phyloP scores from a whole-genome alignment of 2,329 filamentous ascomycete genomes.

The Stachybotrys echinatus region DNA sequence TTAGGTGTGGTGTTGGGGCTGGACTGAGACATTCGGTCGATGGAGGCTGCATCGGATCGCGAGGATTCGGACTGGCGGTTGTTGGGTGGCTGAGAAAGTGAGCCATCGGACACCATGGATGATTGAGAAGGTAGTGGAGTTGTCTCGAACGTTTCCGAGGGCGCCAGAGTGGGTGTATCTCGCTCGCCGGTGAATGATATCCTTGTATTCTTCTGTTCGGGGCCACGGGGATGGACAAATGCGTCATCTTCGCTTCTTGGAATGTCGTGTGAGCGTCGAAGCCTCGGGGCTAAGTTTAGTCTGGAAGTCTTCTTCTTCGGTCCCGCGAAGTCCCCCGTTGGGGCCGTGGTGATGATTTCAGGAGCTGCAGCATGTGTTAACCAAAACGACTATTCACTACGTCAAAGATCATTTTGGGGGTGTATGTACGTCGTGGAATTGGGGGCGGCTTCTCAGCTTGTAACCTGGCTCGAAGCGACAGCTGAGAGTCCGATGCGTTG shows the following conservation, averaged over 20 bases:
- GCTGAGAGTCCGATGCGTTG: slow-evolving; percentile 88
- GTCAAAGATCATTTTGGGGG: slow-evolving; percentile 5
- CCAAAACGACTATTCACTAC: background rate
- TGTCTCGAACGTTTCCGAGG: slow-evolving; percentile 1
- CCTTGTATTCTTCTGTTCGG: slow-evolving; percentile 5
- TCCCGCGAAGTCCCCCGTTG: slow-evolving; percentile 59
- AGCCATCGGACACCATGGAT: slow-evolving; percentile 19
- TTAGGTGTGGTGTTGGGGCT: slow-evolving; percentile 56
- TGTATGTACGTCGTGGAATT: slow-evolving; percentile 54
- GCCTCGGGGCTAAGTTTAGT: slow-evolving; percentile 46
- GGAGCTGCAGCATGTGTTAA: slow-evolving; percentile 39
- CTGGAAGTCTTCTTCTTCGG: slow-evolving; percentile 52
- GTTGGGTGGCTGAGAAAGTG: slow-evolving; percentile 44
- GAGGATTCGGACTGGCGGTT: slow-evolving; percentile 66
- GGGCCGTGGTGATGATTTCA: slow-evolving; percentile 86
- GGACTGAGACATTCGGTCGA: slow-evolving; percentile 56
- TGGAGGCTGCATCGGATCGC: slow-evolving; percentile 78
- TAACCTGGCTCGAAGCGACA: slow-evolving; percentile 70
- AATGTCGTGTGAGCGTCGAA: slow-evolving; percentile 47
- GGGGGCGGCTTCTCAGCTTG: slow-evolving; percentile 54
- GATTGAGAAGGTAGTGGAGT: background rate
- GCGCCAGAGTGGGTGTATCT: slow-evolving; percentile 22
- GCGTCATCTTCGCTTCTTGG: slow-evolving; percentile 25
- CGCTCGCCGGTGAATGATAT: slow-evolving; percentile 41
- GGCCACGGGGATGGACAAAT: background rate